Conservation (phyloP, 2,329 filamentous ascomycete species). For the Phyllosticta paracitricarpa region DNA sequence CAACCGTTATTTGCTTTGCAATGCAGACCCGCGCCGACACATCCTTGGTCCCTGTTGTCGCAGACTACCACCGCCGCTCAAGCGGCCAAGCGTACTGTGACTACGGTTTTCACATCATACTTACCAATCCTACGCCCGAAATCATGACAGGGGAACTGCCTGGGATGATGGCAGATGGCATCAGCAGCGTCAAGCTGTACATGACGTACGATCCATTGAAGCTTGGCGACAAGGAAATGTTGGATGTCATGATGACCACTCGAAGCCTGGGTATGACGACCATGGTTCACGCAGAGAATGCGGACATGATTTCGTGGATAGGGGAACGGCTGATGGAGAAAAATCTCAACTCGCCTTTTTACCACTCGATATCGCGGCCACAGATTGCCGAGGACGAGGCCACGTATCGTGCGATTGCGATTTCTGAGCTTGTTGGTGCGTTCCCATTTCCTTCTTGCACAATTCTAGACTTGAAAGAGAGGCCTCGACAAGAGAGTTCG, state of each 20-base stretch:
- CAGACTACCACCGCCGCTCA: constrained; percentile 39
- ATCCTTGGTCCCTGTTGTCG: constrained; percentile 37
- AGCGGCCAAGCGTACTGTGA: constrained; percentile 42
- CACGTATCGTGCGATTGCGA: constrained; percentile 40
- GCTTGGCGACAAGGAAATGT: constrained; percentile 33
- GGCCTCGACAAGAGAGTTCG: too few relatives aligned
- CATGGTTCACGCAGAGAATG: constrained; percentile 42
- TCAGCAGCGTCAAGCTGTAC: constrained; percentile 43
- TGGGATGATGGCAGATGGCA: constrained; percentile 31
- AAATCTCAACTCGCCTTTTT: constrained; percentile 33
- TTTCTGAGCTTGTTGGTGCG: constrained; percentile 34
- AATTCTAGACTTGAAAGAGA: too few relatives aligned
- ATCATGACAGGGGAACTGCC: constrained; percentile 36
- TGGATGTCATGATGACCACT: constrained; percentile 41
- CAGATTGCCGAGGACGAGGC: constrained; percentile 27
- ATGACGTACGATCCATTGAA: constrained; percentile 44
- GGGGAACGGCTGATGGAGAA: constrained; percentile 31
- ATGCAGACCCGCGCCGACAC: constrained; percentile 39
- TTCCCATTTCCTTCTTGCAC: neutral
- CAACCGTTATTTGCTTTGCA: constrained; percentile 49
- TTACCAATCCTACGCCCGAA: constrained; percentile 35
- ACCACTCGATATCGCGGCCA: constrained; percentile 28
- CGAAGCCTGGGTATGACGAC: constrained; percentile 38
- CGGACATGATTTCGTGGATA: constrained; percentile 41
- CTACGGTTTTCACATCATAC: constrained; percentile 47